Percentiles rank a stretch among this genome's conserved stretches.
Evolutionary conservation across 345 rosid species (phyloP).

Genomic region (Pistacia vera): DNA sequence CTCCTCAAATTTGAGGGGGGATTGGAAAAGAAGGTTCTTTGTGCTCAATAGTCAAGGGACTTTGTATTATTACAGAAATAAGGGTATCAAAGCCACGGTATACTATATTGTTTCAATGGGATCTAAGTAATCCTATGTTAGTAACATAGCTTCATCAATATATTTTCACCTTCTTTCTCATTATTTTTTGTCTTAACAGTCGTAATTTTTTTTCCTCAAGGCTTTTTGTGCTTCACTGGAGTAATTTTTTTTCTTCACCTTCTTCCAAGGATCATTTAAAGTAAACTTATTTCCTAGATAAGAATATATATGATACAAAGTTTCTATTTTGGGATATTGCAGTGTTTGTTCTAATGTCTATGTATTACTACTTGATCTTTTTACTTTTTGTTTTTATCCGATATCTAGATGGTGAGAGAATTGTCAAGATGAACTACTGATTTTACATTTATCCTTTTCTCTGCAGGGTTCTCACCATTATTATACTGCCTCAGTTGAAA

Average conservation of each 20-base stretch:
- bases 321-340: background rate
- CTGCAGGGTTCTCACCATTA: slow-evolving; percentile 63
- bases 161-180: background rate
- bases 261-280: background rate
- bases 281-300: background rate
- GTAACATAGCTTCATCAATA: background rate
- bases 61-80: slow-evolving; percentile 70
- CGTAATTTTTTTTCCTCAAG: background rate
- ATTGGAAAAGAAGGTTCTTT: slow-evolving; percentile 91
- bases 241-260: background rate
- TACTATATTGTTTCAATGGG: slow-evolving; percentile 12
- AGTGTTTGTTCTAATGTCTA: background rate
- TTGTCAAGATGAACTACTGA: slow-evolving; percentile 6
- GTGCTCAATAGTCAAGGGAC: slow-evolving; percentile 83
- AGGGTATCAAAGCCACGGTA: slow-evolving; percentile 63
- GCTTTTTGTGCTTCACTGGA: background rate
- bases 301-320: background rate
- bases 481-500: slow-evolving; percentile 59
- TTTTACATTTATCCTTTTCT: slow-evolving; percentile 15
- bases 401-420: background rate
- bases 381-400: background rate
- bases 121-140: slow-evolving; percentile 13
- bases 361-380: background rate
- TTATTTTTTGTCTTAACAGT: background rate
- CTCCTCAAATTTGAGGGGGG: slow-evolving; percentile 68